These are phyloP conservation scores for Sphaceloma murrayae DNA, from an alignment of 2,329 filamentous ascomycete genomes.

Conservation along the genomic window DNA sequence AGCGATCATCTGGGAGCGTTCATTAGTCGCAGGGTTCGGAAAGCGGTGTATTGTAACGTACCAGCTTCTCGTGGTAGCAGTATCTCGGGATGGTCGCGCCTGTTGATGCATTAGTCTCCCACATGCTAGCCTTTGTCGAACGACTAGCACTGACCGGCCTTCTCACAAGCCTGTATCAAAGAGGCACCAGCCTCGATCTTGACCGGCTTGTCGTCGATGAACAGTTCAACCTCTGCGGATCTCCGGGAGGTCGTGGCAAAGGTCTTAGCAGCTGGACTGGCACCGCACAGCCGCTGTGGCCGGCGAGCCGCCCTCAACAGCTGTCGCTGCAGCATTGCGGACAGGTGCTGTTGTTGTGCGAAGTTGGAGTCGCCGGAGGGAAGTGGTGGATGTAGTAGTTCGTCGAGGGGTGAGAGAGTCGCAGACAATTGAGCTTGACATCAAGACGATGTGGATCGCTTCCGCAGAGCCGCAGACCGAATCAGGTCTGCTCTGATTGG, in stretches of 20 bases:
- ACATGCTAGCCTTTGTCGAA: too few species aligned
- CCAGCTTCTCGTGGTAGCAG: constrained; percentile 97
- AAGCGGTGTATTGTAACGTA: background rate
- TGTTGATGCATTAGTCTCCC: too few species aligned
- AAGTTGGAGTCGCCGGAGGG: constrained; percentile 16
- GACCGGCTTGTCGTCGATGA: constrained; percentile 88
- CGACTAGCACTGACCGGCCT: too few species aligned
- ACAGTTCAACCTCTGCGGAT: constrained; percentile 83
- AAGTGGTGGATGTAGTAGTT: constrained; percentile 10
- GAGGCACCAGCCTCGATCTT: constrained; percentile 96
- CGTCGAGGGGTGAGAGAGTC: too few species aligned
- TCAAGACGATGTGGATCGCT: too few species aligned
- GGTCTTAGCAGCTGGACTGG: constrained; percentile 58
- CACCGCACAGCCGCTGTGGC: constrained; percentile 43
- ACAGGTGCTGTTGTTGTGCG: constrained; percentile 19
- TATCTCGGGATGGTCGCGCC: constrained; percentile 85
- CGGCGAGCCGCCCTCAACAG: constrained; percentile 52
- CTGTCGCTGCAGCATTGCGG: constrained; percentile 54
- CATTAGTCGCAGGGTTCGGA: background rate
- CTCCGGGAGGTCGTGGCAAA: constrained; percentile 74
- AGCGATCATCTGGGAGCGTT: constrained; percentile 60
- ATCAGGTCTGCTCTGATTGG: too few species aligned
- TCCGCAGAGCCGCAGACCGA: too few species aligned
- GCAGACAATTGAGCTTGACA: too few species aligned
- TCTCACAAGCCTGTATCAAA: constrained; percentile 97